A percentile compares a stretch with the other conserved stretches of the same genome.
phyloP scores from a whole-genome alignment of 2,329 filamentous ascomycete genomes.

The Rhynchosporium agropyri region DNA sequence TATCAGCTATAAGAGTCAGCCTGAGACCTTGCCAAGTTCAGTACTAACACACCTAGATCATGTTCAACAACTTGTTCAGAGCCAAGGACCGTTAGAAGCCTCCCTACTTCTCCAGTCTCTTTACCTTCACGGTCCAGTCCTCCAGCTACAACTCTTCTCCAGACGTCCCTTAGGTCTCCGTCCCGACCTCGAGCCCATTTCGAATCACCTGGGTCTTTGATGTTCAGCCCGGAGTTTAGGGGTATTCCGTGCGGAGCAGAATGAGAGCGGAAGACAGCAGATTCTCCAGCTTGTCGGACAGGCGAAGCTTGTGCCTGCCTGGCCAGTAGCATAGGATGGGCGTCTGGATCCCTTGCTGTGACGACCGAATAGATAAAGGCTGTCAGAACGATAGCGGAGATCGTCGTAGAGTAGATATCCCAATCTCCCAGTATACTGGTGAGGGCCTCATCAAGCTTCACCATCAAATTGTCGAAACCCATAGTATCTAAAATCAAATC shows the following conservation, averaged over 20 bases:
- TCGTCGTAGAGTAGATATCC: slow-evolving; percentile 76
- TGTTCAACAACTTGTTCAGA: slow-evolving; percentile 75
- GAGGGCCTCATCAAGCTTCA: slow-evolving; percentile 72
- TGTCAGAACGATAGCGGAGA: slow-evolving; percentile 67
- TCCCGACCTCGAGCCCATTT: slow-evolving; percentile 84
- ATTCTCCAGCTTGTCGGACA: slow-evolving; percentile 82
- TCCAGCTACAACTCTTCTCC: slow-evolving; percentile 73
- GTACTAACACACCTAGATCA: slow-evolving; percentile 54
- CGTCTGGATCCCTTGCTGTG: slow-evolving; percentile 78
- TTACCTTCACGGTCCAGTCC: slow-evolving; percentile 64
- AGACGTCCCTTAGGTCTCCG: slow-evolving; percentile 89
- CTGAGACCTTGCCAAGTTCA: neutral
- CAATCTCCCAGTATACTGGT: slow-evolving; percentile 74
- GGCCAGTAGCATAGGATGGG: slow-evolving; percentile 86
- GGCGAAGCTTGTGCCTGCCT: slow-evolving; percentile 78
- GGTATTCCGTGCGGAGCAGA: slow-evolving; percentile 84
- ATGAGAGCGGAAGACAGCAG: slow-evolving; percentile 81
- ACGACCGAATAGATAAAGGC: slow-evolving; percentile 73
- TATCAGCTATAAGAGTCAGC: slow-evolving; percentile 55
- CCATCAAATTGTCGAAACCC: slow-evolving; percentile 54
- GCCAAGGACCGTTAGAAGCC: slow-evolving; percentile 78
- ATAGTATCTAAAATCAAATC: slow-evolving; percentile 29
- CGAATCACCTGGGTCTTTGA: slow-evolving; percentile 77
- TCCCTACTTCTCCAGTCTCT: slow-evolving; percentile 62
- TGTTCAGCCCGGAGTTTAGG: slow-evolving; percentile 74